phyloP scores from a whole-genome alignment of 129 eudicot species.

The Flaveria sonorensis region DNA sequence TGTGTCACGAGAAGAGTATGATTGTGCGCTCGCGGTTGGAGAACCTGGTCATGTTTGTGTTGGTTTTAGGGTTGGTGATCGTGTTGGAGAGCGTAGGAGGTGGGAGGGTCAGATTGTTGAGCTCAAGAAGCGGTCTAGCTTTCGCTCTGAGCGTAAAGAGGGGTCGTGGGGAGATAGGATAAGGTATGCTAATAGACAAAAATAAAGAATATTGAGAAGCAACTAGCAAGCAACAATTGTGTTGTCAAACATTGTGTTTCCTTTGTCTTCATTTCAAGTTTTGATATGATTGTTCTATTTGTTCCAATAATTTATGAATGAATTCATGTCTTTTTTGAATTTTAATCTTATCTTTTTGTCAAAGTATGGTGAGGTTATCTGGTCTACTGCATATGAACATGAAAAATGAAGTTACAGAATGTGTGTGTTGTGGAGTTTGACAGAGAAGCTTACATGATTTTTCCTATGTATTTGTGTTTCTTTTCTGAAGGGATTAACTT shows the following conservation, averaged over 20 bases:
- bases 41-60: conserved; percentile 19
- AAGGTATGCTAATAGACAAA: conserved; percentile 30
- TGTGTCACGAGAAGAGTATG: conserved; percentile 33
- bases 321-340: background rate
- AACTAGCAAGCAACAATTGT: background rate
- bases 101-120: conserved; percentile 48
- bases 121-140: conserved; percentile 37
- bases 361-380: too few species aligned
- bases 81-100: conserved; percentile 25
- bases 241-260: background rate
- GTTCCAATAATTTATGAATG: background rate
- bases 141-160: conserved; percentile 25
- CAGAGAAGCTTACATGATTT: too few species aligned
- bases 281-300: background rate
- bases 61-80: conserved; percentile 9
- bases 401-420: too few species aligned
- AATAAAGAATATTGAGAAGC: conserved; percentile 10
- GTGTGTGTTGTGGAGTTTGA: too few species aligned
- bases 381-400: too few species aligned
- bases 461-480: too few species aligned
- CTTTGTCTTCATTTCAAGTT: background rate
- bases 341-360: background rate
- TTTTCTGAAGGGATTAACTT: too few species aligned
- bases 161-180: conserved; percentile 52
- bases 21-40: conserved; percentile 24